These are phyloP conservation scores for Candida taoyuanica DNA, from an alignment of 805 yeast genomes.

Conservation along the genomic window DNA sequence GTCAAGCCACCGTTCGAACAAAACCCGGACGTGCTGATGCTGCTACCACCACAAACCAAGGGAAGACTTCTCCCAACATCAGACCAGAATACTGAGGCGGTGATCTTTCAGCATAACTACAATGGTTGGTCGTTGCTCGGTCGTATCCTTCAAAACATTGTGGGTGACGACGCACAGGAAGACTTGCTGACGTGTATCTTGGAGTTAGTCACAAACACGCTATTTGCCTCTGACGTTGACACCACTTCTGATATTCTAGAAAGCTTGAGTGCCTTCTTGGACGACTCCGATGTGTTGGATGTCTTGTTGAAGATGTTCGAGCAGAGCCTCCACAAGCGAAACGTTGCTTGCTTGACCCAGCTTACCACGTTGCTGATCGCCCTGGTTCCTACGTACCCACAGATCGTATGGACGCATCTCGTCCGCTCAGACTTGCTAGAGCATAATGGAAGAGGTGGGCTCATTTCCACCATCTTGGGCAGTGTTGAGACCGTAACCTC, in stretches of 20 bases:
- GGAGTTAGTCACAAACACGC: slow-evolving; percentile 44
- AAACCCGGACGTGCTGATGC: slow-evolving; percentile 38
- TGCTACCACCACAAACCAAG: slow-evolving; percentile 51
- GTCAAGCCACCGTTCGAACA: slow-evolving; percentile 55
- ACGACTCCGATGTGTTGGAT: slow-evolving; percentile 56
- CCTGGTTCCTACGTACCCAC: slow-evolving; percentile 46
- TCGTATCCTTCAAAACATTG: slow-evolving; percentile 61
- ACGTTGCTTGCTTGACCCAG: slow-evolving; percentile 39
- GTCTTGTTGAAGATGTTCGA: slow-evolving; percentile 65
- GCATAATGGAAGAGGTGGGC: slow-evolving; percentile 59
- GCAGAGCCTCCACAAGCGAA: slow-evolving; percentile 54
- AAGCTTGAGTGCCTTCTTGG: slow-evolving; percentile 38
- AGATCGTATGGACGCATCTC: slow-evolving; percentile 76
- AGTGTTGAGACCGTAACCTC: slow-evolving; percentile 70
- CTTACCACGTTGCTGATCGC: slow-evolving; percentile 47
- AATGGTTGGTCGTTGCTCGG: slow-evolving; percentile 90
- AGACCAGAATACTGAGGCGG: slow-evolving; percentile 35
- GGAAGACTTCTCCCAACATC: slow-evolving; percentile 64
- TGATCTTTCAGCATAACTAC: slow-evolving; percentile 66
- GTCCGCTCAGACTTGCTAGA: slow-evolving; percentile 63
- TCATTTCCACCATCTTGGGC: slow-evolving; percentile 57
- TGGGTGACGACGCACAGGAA: slow-evolving; percentile 31
- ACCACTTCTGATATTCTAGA: slow-evolving; percentile 37
- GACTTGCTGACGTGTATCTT: slow-evolving; percentile 45
- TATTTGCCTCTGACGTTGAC: slow-evolving; percentile 35